Evolutionary conservation across 306 rosid genomes (phyloP).

Genomic region (Cicer arietinum): DNA sequence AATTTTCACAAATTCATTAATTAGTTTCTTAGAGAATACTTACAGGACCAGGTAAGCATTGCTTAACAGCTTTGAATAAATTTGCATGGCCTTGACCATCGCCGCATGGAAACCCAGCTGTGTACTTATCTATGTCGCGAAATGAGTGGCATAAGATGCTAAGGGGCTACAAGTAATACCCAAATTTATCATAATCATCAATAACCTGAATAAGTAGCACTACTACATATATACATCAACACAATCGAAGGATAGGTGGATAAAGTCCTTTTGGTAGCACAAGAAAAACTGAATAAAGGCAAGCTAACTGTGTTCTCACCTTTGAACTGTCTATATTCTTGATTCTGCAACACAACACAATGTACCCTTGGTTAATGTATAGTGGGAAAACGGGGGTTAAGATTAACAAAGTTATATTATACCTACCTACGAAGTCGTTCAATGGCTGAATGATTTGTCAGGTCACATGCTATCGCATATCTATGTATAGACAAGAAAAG

Average conservation of each 20-base stretch:
- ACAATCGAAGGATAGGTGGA: background rate
- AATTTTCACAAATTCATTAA: constrained; percentile 25
- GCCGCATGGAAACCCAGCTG: constrained; percentile 87
- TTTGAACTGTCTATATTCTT: constrained; percentile 79
- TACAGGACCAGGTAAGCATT: constrained; percentile 95
- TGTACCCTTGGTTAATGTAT: constrained; percentile 42
- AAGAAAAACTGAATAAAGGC: constrained; percentile 24
- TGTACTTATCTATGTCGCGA: constrained; percentile 84
- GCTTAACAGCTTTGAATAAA: constrained; percentile 82
- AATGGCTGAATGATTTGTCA: constrained; percentile 76
- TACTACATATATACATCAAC: constrained; percentile 1
- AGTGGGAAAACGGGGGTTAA: background rate
- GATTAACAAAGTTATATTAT: constrained; percentile 5
- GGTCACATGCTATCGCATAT: constrained; percentile 86
- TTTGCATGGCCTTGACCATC: constrained; percentile 88
- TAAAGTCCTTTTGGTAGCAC: constrained; percentile 24
- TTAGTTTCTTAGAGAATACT: constrained; percentile 51
- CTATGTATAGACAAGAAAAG: constrained; percentile 47
- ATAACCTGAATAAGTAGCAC: constrained; percentile 18
- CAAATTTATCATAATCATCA: constrained; percentile 26
- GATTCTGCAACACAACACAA: constrained; percentile 73
- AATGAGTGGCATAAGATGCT: constrained; percentile 93
- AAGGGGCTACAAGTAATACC: constrained; percentile 70
- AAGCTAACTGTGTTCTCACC: constrained; percentile 58
- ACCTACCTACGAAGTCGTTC: constrained; percentile 90